Conservation (phyloP, 192 early-diverging fungal genomes). For the Coemansia sp. region DNA sequence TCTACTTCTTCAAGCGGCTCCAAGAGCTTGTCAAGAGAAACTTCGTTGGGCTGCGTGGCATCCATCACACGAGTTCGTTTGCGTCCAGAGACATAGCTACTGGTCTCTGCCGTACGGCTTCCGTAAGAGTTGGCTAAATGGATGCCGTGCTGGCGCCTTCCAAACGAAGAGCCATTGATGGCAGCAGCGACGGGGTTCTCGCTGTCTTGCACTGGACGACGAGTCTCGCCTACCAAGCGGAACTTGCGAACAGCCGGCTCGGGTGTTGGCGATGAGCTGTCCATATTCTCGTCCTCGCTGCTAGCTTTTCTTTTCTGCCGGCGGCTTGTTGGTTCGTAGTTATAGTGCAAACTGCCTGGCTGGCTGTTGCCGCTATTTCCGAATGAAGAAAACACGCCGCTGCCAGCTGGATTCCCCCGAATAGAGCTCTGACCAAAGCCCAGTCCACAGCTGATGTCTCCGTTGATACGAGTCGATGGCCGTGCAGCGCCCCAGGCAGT, state of each 20-base stretch:
- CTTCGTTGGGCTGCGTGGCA: slow-evolving; percentile 22
- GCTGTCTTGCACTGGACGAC: slow-evolving; percentile 5
- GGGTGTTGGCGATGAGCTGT: slow-evolving; percentile 44
- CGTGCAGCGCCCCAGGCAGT: slow-evolving; percentile 46
- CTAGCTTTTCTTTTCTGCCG: slow-evolving; percentile 49
- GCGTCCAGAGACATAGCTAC: slow-evolving; percentile 12
- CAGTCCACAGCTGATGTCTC: slow-evolving; percentile 39
- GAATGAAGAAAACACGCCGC: slow-evolving; percentile 1
- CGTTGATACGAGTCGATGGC: slow-evolving; percentile 18
- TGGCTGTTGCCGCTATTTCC: background rate
- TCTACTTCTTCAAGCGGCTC: slow-evolving; percentile 69
- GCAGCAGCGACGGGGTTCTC: slow-evolving; percentile 23
- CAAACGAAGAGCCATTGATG: slow-evolving; percentile 12
- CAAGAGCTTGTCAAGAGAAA: slow-evolving; percentile 56
- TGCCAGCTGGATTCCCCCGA: slow-evolving; percentile 9
- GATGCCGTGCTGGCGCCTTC: slow-evolving; percentile 10
- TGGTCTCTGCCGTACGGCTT: background rate
- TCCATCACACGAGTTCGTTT: slow-evolving; percentile 43
- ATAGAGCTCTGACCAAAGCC: slow-evolving; percentile 30
- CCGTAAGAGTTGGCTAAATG: background rate
- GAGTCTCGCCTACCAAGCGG: slow-evolving; percentile 18
- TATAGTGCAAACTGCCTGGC: background rate
- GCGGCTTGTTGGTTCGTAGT: slow-evolving; percentile 14
- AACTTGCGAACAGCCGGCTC: slow-evolving; percentile 32
- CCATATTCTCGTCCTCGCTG: slow-evolving; percentile 55